A percentile compares a stretch with the other conserved stretches of the same genome.
These are phyloP conservation scores for Sonneratia alba DNA, from an alignment of 345 rosid genomes.

Conservation along the genomic window DNA sequence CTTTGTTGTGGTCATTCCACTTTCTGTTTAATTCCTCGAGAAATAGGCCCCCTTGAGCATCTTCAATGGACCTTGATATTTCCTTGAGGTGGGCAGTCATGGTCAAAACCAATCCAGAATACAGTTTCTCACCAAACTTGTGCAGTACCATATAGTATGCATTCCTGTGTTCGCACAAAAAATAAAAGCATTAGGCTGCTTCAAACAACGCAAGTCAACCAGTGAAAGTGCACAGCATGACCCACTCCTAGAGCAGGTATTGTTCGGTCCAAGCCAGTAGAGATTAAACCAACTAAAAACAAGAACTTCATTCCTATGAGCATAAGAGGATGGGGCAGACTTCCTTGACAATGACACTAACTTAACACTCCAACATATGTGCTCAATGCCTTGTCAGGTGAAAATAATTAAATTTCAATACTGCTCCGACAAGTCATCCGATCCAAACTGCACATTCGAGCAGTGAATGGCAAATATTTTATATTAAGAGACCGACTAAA, in stretches of 20 bases:
- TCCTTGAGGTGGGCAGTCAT: slow-evolving; percentile 90
- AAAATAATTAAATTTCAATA: no score
- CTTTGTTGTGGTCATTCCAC: slow-evolving; percentile 98
- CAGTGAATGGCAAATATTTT: background rate
- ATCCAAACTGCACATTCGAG: background rate
- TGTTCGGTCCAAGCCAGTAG: background rate
- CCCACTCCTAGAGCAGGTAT: background rate
- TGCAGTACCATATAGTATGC: slow-evolving; percentile 99
- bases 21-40: slow-evolving; percentile 88
- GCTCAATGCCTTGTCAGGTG: no score
- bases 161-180: slow-evolving; percentile 36
- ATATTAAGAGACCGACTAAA: no score
- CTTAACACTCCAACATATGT: no score
- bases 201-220: background rate
- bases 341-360: no score
- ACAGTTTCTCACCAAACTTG: slow-evolving; percentile 87
- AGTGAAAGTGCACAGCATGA: background rate
- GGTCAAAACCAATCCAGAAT: slow-evolving; percentile 68
- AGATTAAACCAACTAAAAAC: background rate
- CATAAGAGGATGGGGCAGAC: no score
- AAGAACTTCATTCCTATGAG: no score
- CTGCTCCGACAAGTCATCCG: no score
- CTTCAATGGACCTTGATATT: slow-evolving; percentile 67
- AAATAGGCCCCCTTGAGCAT: slow-evolving; percentile 87
- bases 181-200: background rate